Evolutionary conservation across 2,329 filamentous ascomycete species (phyloP), one percentile per base, ranked within the genome.

Genomic region (Paecilomyces sp.): DNA sequence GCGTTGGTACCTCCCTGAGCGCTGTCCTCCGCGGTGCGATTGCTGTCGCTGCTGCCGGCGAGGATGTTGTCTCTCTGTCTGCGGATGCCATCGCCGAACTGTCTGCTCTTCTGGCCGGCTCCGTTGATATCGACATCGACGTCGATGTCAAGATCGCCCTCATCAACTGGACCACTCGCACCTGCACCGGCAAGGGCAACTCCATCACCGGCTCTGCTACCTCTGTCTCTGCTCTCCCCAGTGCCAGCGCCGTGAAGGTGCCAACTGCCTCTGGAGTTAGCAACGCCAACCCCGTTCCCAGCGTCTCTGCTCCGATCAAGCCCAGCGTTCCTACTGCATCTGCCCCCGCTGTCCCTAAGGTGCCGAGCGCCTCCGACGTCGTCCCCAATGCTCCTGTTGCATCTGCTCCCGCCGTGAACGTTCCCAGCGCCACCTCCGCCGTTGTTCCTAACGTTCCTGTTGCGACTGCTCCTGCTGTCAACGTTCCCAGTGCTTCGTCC

Each of bases 81-180:
- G 60, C 70, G 57, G 68, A 70, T 9, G 67, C 72, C 60, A 68
- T 71, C 62, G 65, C 73, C 56, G 68, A 76, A 65, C 66, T 76
- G 24, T 67, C 71, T 68, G 72, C 71, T 59, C 66, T 75, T 65
- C 64, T 74, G 28, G 64, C 68, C 66, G 73, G 73, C 12, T 73
- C 73, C 57, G 80, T 85, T 59, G 78, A 80, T 28, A 70, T 84
- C 56, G 80, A 82, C 66, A 70, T 84, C 56, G 80, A 82, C 66
- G 74, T 71, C 52, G 77, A 81, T 64, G 81, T 82, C 70, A 77
- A 82, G 65, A 74, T 82, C 62, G 82, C 83, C 62, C 71, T 80
- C 61, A 75, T 82, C 63, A 63, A 69, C 60, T 74, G 70, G 70
- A 72, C 68, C 51, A 72, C 70, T 61, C 9, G 55, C 33, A 15